Evolutionary conservation across 1,139 yeast species (phyloP).

Genomic region (Hyphopichia wangnamkhiaoensis): DNA sequence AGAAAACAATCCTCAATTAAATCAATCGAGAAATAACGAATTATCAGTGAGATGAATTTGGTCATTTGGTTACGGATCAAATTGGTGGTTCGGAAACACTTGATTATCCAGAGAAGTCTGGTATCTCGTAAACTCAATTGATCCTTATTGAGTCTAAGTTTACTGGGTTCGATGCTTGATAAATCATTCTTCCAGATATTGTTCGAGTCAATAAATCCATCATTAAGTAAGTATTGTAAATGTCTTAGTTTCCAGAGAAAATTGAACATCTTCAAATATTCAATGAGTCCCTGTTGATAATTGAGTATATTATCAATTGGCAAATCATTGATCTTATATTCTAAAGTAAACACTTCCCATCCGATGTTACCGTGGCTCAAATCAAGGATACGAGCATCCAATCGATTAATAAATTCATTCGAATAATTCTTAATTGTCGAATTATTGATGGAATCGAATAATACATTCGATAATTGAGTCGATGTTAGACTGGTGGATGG

Average conservation of each 20-base stretch:
- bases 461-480: constrained; percentile 62
- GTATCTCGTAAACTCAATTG: constrained; percentile 18
- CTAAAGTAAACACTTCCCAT: constrained; percentile 93
- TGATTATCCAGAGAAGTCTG: constrained; percentile 29
- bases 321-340: constrained; percentile 63
- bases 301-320: constrained; percentile 50
- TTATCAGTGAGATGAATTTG: constrained; percentile 45
- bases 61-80: constrained; percentile 48
- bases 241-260: constrained; percentile 81
- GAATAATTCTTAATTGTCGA: constrained; percentile 57
- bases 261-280: constrained; percentile 80
- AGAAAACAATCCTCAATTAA: constrained; percentile 48
- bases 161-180: constrained; percentile 14
- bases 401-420: constrained; percentile 29
- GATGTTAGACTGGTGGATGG: constrained; percentile 67
- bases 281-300: constrained; percentile 42
- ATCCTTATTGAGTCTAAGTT: constrained; percentile 4
- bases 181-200: constrained; percentile 39
- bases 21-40: constrained; percentile 47
- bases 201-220: constrained; percentile 36
- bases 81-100: constrained; percentile 39
- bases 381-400: constrained; percentile 83
- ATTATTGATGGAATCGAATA: constrained; percentile 65
- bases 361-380: constrained; percentile 64
- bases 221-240: constrained; percentile 52